phyloP scores from a whole-genome alignment of 768 basidiomycete genomes.

The Tylopilus sp. region DNA sequence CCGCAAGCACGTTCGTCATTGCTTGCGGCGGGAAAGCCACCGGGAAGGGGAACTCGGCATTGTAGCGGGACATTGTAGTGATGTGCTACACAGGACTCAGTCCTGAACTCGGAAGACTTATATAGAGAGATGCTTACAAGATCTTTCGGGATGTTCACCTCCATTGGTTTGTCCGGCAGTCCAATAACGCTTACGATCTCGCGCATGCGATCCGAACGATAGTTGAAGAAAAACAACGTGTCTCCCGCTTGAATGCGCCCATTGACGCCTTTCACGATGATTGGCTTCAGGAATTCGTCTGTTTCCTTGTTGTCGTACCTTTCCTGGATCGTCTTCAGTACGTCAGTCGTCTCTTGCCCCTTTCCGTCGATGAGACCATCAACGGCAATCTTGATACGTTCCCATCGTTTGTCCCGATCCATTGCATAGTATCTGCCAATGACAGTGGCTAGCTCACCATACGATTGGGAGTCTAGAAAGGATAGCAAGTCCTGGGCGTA shows the following conservation, averaged over 20 bases:
- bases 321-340: constrained; percentile 63
- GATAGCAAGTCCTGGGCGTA: constrained; percentile 76
- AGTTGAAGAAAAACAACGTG: constrained; percentile 96
- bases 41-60: constrained; percentile 83
- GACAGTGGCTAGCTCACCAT: constrained; percentile 81
- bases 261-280: constrained; percentile 77
- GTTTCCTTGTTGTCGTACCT: constrained; percentile 84
- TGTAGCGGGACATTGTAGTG: constrained; percentile 93
- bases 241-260: constrained; percentile 84
- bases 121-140: constrained; percentile 47
- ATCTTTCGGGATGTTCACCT: constrained; percentile 75
- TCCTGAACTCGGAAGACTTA: neutral
- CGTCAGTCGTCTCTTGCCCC: constrained; percentile 52
- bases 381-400: constrained; percentile 84
- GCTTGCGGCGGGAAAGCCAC: constrained; percentile 91
- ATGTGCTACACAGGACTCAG: constrained; percentile 51
- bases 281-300: constrained; percentile 95
- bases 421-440: constrained; percentile 94
- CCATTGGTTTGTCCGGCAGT: constrained; percentile 77
- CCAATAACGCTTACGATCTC: constrained; percentile 86
- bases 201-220: constrained; percentile 94
- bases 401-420: constrained; percentile 98
- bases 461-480: constrained; percentile 72
- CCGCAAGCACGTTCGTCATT: constrained; percentile 94
- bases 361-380: constrained; percentile 77